Evolutionary conservation across 371 early-diverging fungal species (phyloP), one percentile per base, ranked within the genome.

Genomic region (Zychaea mexicana): DNA sequence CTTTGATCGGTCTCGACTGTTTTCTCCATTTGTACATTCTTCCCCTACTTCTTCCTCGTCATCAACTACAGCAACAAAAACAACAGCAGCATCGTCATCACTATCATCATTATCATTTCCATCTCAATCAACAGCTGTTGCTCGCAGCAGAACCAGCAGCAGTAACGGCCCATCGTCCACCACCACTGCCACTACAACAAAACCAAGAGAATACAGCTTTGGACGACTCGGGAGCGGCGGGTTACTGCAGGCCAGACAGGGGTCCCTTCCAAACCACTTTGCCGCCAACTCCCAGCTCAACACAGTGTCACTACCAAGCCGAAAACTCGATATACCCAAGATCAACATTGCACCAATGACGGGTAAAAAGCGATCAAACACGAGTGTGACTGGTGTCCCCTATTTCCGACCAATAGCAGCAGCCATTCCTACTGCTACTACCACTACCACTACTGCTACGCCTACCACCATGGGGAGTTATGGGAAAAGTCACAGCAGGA

Each of bases 301-400:
- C 26, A 69, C 70, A 6, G 49, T 65, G 3, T 69, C 70, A 13
- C 56, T 68, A 21, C 55, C 61, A n/a, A 19, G 52, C 2, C 19
- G 33, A 21, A 56, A 38, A 26, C 26, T 30, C 21, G 63, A 63
- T 30, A 56, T 47, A 28, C 70, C 66, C 36, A 68, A 66, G 49
- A 53, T 68, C 64, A 68, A 72, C 45, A 63, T 68, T 45, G 72
- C 68, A 21, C 66, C 72, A 0, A 62, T 60, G 42, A 66, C 70
- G 33, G 24, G 32, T 10, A 61, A 52, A 24, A 22, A 38, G 24
- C 22, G 9, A n/a, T 36, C n/a, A 46, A 47, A 27, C 38, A 45
- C 45, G 31, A 49, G n/a, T 8, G 24, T 55, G 26, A 6, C 5
- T 2, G 22, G 49, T 8, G 26, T 22, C 1, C 49, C 49, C 8